Evolutionary conservation across 78 protist genomes (phyloP).

Genomic region (Thecamonas trahens): DNA sequence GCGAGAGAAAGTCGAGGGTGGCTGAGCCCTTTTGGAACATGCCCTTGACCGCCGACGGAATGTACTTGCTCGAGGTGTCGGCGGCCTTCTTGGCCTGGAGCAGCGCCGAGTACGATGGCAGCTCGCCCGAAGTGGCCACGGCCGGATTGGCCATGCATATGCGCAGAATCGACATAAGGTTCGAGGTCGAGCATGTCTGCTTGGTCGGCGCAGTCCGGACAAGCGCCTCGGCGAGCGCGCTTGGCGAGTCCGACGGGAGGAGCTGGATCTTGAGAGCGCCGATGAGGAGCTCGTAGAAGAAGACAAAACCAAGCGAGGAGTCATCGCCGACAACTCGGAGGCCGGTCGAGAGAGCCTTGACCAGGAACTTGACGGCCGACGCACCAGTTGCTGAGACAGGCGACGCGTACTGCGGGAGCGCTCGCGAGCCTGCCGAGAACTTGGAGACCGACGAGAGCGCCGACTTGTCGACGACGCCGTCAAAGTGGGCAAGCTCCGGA

Average conservation of each 20-base stretch:
- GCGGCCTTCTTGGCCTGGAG: not conserved
- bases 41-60: too few relatives aligned
- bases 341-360: too few relatives aligned
- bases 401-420: not conserved
- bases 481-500: not conserved
- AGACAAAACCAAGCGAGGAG: conserved; percentile 32
- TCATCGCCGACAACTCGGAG: conserved; percentile 10
- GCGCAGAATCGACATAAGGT: not conserved
- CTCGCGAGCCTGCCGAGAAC: not conserved
- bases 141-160: not conserved
- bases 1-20: too few relatives aligned
- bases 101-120: too few relatives aligned
- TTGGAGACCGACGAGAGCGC: too few relatives aligned
- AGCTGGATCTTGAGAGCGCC: not conserved
- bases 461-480: too few relatives aligned
- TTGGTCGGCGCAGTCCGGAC: conserved; percentile 2
- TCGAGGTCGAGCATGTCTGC: conserved; percentile 8
- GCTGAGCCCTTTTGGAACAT: too few relatives aligned
- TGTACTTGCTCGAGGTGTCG: not conserved
- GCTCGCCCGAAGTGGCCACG: not conserved
- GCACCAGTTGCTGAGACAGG: not conserved
- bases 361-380: too few relatives aligned
- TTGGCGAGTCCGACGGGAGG: not conserved
- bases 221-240: not conserved
- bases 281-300: conserved; percentile 25